Evolutionary conservation across 164 flowering plant species (phyloP).

Genomic region (Sedum album): DNA sequence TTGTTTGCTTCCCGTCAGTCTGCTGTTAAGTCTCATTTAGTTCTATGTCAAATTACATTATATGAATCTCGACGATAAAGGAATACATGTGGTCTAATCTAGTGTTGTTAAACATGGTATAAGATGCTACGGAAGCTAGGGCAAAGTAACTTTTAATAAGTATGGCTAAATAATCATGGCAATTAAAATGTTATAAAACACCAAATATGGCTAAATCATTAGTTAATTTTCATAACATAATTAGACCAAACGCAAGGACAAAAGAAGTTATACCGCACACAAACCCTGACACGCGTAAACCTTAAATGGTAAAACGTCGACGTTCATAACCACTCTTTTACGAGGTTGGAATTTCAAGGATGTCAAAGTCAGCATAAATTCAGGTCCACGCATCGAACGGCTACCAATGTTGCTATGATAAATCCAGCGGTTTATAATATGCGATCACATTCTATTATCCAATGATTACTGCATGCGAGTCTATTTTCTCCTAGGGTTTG

Average conservation of each 20-base stretch:
- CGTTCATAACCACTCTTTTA: not conserved
- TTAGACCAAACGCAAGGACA: not conserved
- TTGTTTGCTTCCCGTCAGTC: too few relatives aligned
- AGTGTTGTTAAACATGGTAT: too few relatives aligned
- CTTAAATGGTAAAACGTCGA: not conserved
- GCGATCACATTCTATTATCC: not conserved
- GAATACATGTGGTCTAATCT: too few relatives aligned
- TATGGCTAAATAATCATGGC: too few relatives aligned
- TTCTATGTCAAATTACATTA: too few relatives aligned
- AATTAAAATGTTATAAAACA: too few relatives aligned
- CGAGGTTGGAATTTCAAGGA: not conserved
- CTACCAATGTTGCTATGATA: not conserved
- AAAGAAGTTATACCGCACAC: not conserved
- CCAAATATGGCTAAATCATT: not conserved
- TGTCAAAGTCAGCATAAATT: slow-evolving; percentile 7
- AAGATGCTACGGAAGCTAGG: too few relatives aligned
- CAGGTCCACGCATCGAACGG: slow-evolving; percentile 5
- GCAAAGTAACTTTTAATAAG: too few relatives aligned
- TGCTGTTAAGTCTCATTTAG: too few relatives aligned
- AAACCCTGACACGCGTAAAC: not conserved
- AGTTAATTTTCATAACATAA: not conserved
- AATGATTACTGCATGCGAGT: not conserved
- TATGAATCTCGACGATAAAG: too few relatives aligned
- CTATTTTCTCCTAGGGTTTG: not conserved
- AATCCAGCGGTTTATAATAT: not conserved